Evolutionary conservation across 805 yeast genomes (phyloP).

Genomic region (Wickerhamiella shivajii): DNA sequence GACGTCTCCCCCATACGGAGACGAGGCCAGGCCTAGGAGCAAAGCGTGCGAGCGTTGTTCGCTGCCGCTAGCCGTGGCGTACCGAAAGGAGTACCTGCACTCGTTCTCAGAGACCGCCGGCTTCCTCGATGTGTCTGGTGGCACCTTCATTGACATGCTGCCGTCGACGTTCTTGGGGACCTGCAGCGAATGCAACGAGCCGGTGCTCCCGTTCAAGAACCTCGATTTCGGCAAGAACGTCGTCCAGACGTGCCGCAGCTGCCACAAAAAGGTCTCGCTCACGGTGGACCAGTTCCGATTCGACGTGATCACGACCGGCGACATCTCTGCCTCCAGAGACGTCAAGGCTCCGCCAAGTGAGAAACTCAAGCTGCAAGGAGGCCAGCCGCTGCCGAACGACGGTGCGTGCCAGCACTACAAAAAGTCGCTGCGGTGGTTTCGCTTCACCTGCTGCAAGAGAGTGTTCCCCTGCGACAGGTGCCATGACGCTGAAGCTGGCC

Average conservation of each 20-base stretch:
- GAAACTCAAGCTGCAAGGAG: slow-evolving; percentile 24
- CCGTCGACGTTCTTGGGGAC: slow-evolving; percentile 26
- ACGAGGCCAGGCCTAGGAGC: slow-evolving; percentile 21
- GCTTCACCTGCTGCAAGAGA: slow-evolving; percentile 30
- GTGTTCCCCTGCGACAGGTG: slow-evolving; percentile 31
- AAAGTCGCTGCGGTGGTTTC: slow-evolving; percentile 30
- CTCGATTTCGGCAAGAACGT: slow-evolving; percentile 24
- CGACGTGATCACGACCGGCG: slow-evolving; percentile 22
- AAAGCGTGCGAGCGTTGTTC: slow-evolving; percentile 25
- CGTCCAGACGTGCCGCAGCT: slow-evolving; percentile 23
- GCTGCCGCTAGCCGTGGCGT: slow-evolving; percentile 23
- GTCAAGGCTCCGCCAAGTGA: slow-evolving; percentile 15
- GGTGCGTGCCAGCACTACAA: slow-evolving; percentile 30
- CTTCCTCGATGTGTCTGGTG: slow-evolving; percentile 27
- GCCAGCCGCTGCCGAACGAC: slow-evolving; percentile 27
- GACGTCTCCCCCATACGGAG: slow-evolving; percentile 24
- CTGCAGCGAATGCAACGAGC: slow-evolving; percentile 25
- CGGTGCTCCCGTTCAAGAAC: slow-evolving; percentile 21
- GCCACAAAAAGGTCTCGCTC: slow-evolving; percentile 26
- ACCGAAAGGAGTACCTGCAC: slow-evolving; percentile 27
- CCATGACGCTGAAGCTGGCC: slow-evolving; percentile 27
- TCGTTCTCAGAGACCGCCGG: slow-evolving; percentile 22
- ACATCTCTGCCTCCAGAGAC: slow-evolving; percentile 13
- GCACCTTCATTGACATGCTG: slow-evolving; percentile 25
- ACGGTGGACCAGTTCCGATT: slow-evolving; percentile 24